phyloP scores from a whole-genome alignment of 495 filamentous ascomycete genomes.

The Tuber borchii region DNA sequence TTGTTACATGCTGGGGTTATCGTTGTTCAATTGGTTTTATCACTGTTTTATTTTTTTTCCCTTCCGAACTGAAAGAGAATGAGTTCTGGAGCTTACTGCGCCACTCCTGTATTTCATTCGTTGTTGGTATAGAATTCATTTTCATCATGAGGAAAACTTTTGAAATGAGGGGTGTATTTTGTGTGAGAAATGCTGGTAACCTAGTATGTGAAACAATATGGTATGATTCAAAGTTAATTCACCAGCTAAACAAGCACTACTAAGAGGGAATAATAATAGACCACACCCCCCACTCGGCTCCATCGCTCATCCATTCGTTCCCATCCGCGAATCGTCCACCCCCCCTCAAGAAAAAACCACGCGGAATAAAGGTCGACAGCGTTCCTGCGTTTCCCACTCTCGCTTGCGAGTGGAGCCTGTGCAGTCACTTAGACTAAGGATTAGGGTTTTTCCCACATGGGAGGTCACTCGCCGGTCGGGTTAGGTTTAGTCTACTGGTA shows the following conservation, averaged over 20 bases:
- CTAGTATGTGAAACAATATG: background rate
- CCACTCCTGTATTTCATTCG: background rate
- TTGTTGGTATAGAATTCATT: background rate
- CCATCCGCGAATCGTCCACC: background rate
- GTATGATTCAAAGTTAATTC: background rate
- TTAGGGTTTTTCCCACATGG: background rate
- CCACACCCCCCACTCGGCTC: background rate
- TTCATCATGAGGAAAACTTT: background rate
- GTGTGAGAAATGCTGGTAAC: too few species aligned
- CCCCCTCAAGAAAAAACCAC: too few species aligned
- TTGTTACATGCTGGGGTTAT: constrained; percentile 1
- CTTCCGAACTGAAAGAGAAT: background rate
- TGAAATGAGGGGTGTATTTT: background rate
- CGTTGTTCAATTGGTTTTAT: background rate
- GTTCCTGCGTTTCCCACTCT: background rate
- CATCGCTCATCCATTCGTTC: background rate
- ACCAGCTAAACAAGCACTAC: background rate
- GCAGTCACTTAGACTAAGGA: background rate
- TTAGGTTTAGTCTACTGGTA: too few species aligned
- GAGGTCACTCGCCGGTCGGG: background rate
- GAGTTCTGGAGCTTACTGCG: background rate
- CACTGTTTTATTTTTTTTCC: background rate
- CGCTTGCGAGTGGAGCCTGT: background rate
- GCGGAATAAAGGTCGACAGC: background rate
- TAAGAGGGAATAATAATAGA: background rate